phyloP scores from a whole-genome alignment of 257 asterid genomes.

The Linderniella brevidens region DNA sequence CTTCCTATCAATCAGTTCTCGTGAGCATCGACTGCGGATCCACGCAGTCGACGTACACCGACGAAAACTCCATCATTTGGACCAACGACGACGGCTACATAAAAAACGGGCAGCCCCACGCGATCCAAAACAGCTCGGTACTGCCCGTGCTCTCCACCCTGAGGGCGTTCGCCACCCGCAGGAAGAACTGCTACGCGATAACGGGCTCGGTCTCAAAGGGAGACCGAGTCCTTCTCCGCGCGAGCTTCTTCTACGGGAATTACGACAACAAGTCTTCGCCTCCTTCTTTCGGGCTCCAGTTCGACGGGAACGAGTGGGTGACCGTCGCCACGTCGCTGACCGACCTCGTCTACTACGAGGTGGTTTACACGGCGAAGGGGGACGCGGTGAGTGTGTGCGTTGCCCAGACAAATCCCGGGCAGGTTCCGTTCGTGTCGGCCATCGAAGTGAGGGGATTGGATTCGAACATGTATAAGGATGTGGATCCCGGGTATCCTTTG shows the following conservation, averaged over 20 bases:
- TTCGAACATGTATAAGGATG: constrained; percentile 10
- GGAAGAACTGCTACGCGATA: constrained; percentile 36
- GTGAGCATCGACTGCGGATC: constrained; percentile 26
- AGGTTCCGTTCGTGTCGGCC: constrained; percentile 51
- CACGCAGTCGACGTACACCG: constrained; percentile 7
- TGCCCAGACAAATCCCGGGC: constrained; percentile 31
- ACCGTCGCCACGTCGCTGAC: constrained; percentile 18
- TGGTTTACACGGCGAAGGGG: constrained; percentile 17
- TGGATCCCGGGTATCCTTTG: constrained; percentile 8
- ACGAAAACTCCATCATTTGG: constrained; percentile 14
- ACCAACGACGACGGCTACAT: constrained; percentile 15
- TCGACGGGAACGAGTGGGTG: constrained; percentile 44
- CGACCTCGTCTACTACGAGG: constrained; percentile 18
- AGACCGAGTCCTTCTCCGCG: constrained; percentile 29
- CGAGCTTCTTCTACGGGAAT: constrained; percentile 56
- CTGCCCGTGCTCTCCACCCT: constrained; percentile 28
- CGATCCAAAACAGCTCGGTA: constrained; percentile 7
- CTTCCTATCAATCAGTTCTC: no score
- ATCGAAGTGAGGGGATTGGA: constrained; percentile 38
- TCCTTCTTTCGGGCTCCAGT: constrained; percentile 44
- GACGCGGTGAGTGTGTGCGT: constrained; percentile 28
- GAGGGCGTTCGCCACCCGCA: constrained; percentile 30
- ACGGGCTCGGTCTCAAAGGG: neutral
- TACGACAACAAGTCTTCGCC: constrained; percentile 39
- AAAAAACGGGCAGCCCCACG: constrained; percentile 11